These are phyloP conservation scores for Hansenula anomala DNA, from an alignment of 1,139 yeast genomes.

Conservation along the genomic window DNA sequence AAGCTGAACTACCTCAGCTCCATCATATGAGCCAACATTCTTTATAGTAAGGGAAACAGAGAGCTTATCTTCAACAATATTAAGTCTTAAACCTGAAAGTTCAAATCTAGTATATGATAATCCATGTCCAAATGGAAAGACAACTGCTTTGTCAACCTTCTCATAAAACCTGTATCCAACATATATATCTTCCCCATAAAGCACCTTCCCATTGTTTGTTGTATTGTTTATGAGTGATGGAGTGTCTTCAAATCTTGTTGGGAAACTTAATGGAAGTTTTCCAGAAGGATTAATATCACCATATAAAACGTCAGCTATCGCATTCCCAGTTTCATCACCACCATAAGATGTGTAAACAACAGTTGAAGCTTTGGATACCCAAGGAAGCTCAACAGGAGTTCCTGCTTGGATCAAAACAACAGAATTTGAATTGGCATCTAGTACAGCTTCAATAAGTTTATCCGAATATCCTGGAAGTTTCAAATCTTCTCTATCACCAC, in stretches of 20 bases:
- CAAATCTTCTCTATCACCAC: conserved; percentile 24
- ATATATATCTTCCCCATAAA: conserved; percentile 47
- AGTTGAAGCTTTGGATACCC: conserved; percentile 44
- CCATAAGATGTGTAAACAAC: conserved; percentile 49
- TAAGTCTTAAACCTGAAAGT: conserved; percentile 24
- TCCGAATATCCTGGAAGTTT: conserved; percentile 46
- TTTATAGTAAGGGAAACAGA: conserved; percentile 35
- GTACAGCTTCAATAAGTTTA: conserved; percentile 39
- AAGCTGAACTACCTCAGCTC: conserved; percentile 42
- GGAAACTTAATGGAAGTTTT: conserved; percentile 56
- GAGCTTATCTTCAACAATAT: conserved; percentile 27
- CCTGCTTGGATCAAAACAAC: conserved; percentile 58
- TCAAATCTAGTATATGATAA: conserved; percentile 50
- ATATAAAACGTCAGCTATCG: conserved; percentile 53
- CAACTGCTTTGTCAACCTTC: conserved; percentile 38
- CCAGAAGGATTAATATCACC: conserved; percentile 67
- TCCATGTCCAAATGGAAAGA: conserved; percentile 62
- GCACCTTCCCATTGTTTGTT: conserved; percentile 45
- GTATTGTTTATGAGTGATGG: conserved; percentile 45
- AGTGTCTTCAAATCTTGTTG: conserved; percentile 38
- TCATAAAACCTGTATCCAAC: conserved; percentile 61
- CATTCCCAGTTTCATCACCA: conserved; percentile 44
- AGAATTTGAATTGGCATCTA: conserved; percentile 44
- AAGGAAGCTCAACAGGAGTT: conserved; percentile 58
- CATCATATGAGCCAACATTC: conserved; percentile 36